These are phyloP conservation scores for Jamesozyma spencerorum DNA, from an alignment of 805 yeast species.

Conservation along the genomic window DNA sequence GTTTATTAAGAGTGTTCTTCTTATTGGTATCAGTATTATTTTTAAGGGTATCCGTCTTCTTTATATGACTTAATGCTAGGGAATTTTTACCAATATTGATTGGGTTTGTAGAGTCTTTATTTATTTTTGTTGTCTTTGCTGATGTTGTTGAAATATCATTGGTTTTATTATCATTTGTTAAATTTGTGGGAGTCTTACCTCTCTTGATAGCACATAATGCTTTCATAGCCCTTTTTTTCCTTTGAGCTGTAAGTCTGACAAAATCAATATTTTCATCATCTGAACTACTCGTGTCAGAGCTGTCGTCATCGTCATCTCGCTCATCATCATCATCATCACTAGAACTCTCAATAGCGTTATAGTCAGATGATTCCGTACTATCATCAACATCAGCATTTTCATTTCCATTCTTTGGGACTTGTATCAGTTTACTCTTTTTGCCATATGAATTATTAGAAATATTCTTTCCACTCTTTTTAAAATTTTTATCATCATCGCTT, in stretches of 20 bases:
- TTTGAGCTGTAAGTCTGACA: slow-evolving; percentile 60
- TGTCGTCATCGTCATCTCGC: slow-evolving; percentile 32
- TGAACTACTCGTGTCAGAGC: slow-evolving; percentile 40
- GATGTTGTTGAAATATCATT: background rate
- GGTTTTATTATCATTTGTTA: slow-evolving; percentile 2
- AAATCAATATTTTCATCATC: slow-evolving; percentile 66
- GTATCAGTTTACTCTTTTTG: slow-evolving; percentile 31
- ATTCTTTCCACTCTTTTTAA: slow-evolving; percentile 8
- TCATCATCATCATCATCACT: slow-evolving; percentile 30
- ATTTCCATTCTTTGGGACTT: slow-evolving; percentile 23
- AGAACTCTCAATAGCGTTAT: slow-evolving; percentile 10
- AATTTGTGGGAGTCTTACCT: slow-evolving; percentile 27
- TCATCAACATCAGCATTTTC: slow-evolving; percentile 31
- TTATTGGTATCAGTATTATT: slow-evolving; percentile 34
- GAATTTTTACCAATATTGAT: slow-evolving; percentile 32
- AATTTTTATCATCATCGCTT: slow-evolving; percentile 25
- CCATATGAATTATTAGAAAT: slow-evolving; percentile 24
- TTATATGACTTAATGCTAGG: background rate
- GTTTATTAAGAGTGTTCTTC: slow-evolving; percentile 31
- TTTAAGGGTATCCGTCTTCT: background rate
- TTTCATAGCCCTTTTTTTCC: slow-evolving; percentile 48
- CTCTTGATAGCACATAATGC: slow-evolving; percentile 33
- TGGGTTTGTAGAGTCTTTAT: slow-evolving; percentile 1
- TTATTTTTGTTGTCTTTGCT: background rate
- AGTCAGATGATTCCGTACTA: slow-evolving; percentile 23